phyloP scores from a whole-genome alignment of 2,329 filamentous ascomycete genomes.

The Trichothecium roseum region DNA sequence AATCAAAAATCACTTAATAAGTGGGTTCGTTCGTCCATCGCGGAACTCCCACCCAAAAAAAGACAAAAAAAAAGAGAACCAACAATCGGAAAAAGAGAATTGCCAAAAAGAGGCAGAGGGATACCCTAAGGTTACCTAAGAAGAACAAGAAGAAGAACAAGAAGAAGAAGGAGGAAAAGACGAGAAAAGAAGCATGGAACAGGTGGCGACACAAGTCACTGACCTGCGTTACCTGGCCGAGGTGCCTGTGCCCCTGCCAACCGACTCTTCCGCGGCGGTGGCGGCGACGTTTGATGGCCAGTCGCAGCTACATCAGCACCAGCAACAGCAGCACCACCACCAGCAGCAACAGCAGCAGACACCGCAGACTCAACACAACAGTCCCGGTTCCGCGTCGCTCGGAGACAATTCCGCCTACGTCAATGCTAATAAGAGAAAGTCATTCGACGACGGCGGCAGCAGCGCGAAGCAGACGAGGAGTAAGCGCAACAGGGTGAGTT shows the following conservation, averaged over 20 bases:
- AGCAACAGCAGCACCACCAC: too few species aligned
- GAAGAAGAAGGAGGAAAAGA: too few species aligned
- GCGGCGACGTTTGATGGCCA: conserved; percentile 8
- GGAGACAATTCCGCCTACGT: conserved; percentile 38
- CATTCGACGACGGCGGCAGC: conserved; percentile 27
- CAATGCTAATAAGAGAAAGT: conserved; percentile 24
- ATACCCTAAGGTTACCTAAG: too few species aligned
- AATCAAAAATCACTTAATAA: too few species aligned
- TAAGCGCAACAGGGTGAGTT: conserved; percentile 48
- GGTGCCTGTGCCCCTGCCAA: conserved; percentile 18
- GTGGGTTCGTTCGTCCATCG: too few species aligned
- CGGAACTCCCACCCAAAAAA: too few species aligned
- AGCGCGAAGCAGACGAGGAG: conserved; percentile 42
- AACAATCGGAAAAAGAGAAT: too few species aligned
- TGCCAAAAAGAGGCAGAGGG: too few species aligned
- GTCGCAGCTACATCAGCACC: conserved; percentile 18
- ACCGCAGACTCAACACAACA: too few species aligned
- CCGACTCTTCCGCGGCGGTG: conserved; percentile 12
- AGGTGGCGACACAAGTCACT: conserved; percentile 42
- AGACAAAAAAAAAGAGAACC: too few species aligned
- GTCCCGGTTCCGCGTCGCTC: conserved; percentile 28
- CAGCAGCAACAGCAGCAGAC: too few species aligned
- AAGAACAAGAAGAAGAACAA: too few species aligned
- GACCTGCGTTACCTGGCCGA: conserved; percentile 41
- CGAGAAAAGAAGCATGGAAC: conserved; percentile 30